phyloP scores from a whole-genome alignment of 2,329 filamentous ascomycete species.

The Shiraia bambusicola region DNA sequence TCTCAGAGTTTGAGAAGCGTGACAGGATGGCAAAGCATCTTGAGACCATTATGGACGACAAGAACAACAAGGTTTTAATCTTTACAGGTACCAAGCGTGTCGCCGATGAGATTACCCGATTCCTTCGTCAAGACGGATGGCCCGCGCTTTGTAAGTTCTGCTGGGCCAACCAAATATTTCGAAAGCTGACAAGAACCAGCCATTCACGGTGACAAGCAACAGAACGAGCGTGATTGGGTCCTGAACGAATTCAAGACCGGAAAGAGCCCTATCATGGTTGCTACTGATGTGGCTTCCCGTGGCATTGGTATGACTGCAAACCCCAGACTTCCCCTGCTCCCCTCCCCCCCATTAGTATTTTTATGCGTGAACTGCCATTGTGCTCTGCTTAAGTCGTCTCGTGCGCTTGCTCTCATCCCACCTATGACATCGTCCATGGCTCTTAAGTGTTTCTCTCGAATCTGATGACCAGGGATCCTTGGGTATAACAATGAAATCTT shows the following conservation, averaged over 20 bases:
- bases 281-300: slow-evolving; percentile 98
- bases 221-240: slow-evolving; percentile 99
- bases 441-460: slow-evolving; percentile 75
- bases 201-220: slow-evolving; percentile 98
- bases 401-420: slow-evolving; percentile 70
- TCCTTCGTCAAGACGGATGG: slow-evolving; percentile 97
- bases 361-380: slow-evolving; percentile 64
- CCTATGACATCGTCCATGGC: slow-evolving; percentile 91
- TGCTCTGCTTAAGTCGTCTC: slow-evolving; percentile 91
- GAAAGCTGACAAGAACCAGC: slow-evolving; percentile 58
- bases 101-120: slow-evolving; percentile 95
- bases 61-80: slow-evolving; percentile 90
- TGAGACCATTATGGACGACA: slow-evolving; percentile 97
- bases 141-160: slow-evolving; percentile 90
- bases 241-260: slow-evolving; percentile 99
- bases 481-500: slow-evolving; percentile 73
- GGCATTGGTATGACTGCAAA: slow-evolving; percentile 97
- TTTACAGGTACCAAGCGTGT: slow-evolving; percentile 88
- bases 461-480: slow-evolving; percentile 80
- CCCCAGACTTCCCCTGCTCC: slow-evolving; percentile 48
- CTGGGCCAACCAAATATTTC: slow-evolving; percentile 5
- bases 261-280: slow-evolving; percentile 99
- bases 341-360: slow-evolving; percentile 44
- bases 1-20: slow-evolving; percentile 95
- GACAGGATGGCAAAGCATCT: slow-evolving; percentile 96